These are phyloP conservation scores for Calonectria leucothoes DNA, from an alignment of 2,329 filamentous ascomycete species.

Conservation along the genomic window DNA sequence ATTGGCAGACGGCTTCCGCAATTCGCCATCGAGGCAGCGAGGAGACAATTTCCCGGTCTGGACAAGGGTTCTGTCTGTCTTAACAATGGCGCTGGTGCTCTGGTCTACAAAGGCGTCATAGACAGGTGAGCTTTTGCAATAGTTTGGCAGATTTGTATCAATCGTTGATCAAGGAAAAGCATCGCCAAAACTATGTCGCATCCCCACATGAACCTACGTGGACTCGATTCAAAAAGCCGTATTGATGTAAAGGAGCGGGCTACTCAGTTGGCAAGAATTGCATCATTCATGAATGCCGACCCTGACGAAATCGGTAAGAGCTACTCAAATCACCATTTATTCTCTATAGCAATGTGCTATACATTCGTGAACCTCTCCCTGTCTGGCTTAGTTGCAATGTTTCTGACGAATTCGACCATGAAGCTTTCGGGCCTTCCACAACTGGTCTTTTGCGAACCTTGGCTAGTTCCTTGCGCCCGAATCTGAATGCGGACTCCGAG, in stretches of 20 bases:
- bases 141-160: not conserved
- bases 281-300: slow-evolving; percentile 17
- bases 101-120: not conserved
- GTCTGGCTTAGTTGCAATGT: not conserved
- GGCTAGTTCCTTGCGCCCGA: not conserved
- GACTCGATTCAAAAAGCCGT: slow-evolving; percentile 20
- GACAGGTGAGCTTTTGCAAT: not conserved
- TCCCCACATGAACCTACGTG: slow-evolving; percentile 23
- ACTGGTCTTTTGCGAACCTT: not conserved
- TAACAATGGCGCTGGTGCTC: not conserved
- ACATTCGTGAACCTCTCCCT: not conserved
- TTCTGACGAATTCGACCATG: not conserved
- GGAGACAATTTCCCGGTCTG: not conserved
- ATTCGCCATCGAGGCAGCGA: not conserved
- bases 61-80: not conserved
- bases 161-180: not conserved
- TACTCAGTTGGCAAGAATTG: not conserved
- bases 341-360: not conserved
- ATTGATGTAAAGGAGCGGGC: slow-evolving; percentile 7
- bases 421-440: not conserved
- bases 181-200: slow-evolving; percentile 21
- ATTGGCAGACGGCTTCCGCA: not conserved
- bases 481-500: not conserved
- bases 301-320: slow-evolving; percentile 19
- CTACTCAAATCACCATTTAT: no score